Evolutionary conservation across 225 moss, liverwort and hornwort genomes (phyloP), one percentile per base, ranked within the genome.

Genomic region (Pseudisothecium myosuroides): DNA sequence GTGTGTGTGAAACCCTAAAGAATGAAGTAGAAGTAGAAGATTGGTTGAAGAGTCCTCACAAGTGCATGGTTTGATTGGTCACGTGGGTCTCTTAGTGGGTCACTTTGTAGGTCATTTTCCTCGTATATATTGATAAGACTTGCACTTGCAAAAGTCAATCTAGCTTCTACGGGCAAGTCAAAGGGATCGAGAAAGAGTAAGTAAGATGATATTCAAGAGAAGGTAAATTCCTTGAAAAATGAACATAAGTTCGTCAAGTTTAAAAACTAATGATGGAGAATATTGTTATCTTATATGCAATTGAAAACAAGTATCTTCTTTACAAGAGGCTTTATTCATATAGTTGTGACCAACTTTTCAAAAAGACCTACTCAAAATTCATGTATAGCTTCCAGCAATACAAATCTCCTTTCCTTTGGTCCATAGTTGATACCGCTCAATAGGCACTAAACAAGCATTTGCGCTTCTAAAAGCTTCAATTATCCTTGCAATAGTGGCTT

Each of bases 131-230:
- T 9, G 1, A 36, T 15, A 54, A 54, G 37, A 23, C 2, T 55
- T 37, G 4, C 10, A 10, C 37, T 55, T 55, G 26, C 1, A 0
- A 26, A 78, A 55, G 6, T 37, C 0, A 14, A 0, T 36, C 0
- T 0, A 5, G 0, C 5, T 36, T 36, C 0, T 14, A 1, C 0
- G 0, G 2, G 21, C 0, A 1, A 76, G 31, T 3, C 9, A 5
- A 14, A 76, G 9, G 55, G 3, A 77, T 77, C 0, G 0, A 24
- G 6, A 37, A 37, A 37, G 16, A 37, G 4, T 23, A 54, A 37
- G 15, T 54, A 37, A 9, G 37, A 37, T 55, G 6, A 4, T 4
- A 16, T 24, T 4, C 26, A 24, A 26, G 24, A 78, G 16, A n/a
- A 26, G 24, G n/a, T 55, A 26, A 55, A 1, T 37, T 37, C 2